Percentiles rank a stretch among this genome's conserved stretches.
Conservation (phyloP, 768 basidiomycete species). For the Kwoniella heveanensis region DNA sequence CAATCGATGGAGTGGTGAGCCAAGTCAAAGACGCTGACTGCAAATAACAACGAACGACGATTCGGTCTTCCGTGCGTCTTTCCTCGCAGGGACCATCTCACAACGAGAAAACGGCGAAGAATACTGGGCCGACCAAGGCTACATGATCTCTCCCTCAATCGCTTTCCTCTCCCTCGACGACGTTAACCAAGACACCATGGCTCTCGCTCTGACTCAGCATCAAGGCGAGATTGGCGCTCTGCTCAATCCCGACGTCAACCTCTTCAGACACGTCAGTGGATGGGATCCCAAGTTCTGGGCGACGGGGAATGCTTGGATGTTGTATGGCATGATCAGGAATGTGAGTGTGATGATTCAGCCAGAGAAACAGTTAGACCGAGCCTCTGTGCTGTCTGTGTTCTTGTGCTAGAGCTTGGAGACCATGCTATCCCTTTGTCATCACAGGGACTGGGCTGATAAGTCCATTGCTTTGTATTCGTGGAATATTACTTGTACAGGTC, state of each 20-base stretch:
- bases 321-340: constrained; percentile 15
- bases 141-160: constrained; percentile 27
- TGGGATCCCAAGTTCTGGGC: constrained; percentile 25
- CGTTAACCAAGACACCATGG: constrained; percentile 1
- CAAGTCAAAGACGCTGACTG: neutral
- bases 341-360: constrained; percentile 15
- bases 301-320: constrained; percentile 29
- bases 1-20: too few relatives aligned
- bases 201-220: constrained; percentile 11
- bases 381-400: too few relatives aligned
- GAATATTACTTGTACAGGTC: neutral
- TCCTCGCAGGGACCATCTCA: constrained; percentile 21
- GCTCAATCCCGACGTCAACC: constrained; percentile 11
- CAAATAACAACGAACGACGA: neutral
- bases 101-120: constrained; percentile 24
- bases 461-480: too few relatives aligned
- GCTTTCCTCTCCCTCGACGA: constrained; percentile 17
- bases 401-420: too few relatives aligned
- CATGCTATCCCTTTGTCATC: too few relatives aligned
- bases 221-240: constrained; percentile 13
- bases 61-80: neutral
- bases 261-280: constrained; percentile 16
- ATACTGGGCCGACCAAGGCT: constrained; percentile 29
- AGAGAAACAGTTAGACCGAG: too few relatives aligned
- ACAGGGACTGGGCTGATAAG: too few relatives aligned